Base-by-base conservation (phyloP, 768 basidiomycete genomes). In the Boletus rex-veris region DNA sequence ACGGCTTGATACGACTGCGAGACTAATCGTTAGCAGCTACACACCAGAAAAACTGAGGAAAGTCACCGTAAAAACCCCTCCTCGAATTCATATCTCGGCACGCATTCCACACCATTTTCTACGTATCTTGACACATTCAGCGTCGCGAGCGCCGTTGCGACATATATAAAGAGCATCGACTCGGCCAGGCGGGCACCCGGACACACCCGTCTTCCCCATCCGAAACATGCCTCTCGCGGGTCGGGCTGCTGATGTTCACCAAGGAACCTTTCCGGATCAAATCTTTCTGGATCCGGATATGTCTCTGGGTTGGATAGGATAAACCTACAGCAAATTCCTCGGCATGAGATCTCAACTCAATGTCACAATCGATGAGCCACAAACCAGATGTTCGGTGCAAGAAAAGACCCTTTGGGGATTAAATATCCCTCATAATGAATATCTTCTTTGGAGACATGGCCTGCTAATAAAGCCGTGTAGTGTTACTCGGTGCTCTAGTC, bases 1-100 rank as follows among this genome's bases (percentile, higher is more conserved):
- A 60, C 31, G 48, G 59, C 31, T 38, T 38, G 14, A 36, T 15
- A 26, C 36, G 44, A 11, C 59, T 61, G 33, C 2, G 12, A 33
- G 19, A 2, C 14, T 19, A 24, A 4, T 14, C n/a, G 7, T 19
- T 15, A 3, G 14, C 0, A 38, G 14, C 15, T 24, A 38, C 37
- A 38, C 14, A 38, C 37, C 14, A n/a, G 16, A n/a, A 38, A 16
- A n/a, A 18, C 15, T 7, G 35, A 38, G n/a, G n/a, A 38, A 38
- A 38, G 15, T 3, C 14, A 38, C 37, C 37, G 16, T 38, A 38
- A 12, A 7, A n/a, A 1, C 14, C 33, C 37, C 37, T 38, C 37
- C 37, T 15, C n/a, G 37, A 38, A 15, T 16, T 38, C n/a, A n/a
- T 38, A 38, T 14, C 1, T 38, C 7, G n/a, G 37, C n/a, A n/a